These are phyloP conservation scores for Macrophomina phaseolina DNA, from an alignment of 2,329 filamentous ascomycete genomes.

Conservation along the genomic window DNA sequence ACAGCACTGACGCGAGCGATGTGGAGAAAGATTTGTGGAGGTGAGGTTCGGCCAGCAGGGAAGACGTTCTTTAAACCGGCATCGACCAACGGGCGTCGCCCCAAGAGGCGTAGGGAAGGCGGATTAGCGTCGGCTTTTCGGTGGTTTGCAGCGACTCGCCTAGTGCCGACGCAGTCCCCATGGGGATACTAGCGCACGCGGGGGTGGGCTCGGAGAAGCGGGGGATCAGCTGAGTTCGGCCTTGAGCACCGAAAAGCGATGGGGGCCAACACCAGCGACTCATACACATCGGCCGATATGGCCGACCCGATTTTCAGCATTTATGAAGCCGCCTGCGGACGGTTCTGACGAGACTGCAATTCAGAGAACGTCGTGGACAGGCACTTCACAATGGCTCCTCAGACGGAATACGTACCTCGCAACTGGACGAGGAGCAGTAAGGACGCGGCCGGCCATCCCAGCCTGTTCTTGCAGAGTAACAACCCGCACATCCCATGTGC, in stretches of 20 bases:
- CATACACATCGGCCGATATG: background rate
- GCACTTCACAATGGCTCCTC: background rate
- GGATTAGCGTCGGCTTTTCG: conserved; percentile 12
- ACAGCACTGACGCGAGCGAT: background rate
- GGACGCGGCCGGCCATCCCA: background rate
- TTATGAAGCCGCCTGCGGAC: background rate
- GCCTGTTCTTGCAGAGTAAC: conserved; percentile 5
- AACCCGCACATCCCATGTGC: background rate
- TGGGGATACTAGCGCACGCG: background rate
- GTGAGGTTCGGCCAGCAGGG: background rate
- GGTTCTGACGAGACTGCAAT: background rate
- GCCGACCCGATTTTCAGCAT: background rate
- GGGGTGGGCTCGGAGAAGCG: conserved; percentile 9
- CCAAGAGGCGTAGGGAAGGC: background rate
- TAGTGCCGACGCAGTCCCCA: conserved; percentile 1
- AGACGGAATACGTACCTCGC: conserved; percentile 2
- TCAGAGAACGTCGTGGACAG: background rate
- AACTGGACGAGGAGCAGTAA: background rate
- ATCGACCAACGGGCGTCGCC: background rate
- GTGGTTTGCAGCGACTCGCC: conserved; percentile 13
- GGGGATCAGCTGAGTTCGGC: conserved; percentile 7
- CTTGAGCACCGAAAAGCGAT: background rate
- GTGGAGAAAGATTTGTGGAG: conserved; percentile 20
- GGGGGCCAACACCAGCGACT: background rate
- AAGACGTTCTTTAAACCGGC: background rate